Conservation (phyloP, 208 protist genomes). For the Trypanosoma theileri region DNA sequence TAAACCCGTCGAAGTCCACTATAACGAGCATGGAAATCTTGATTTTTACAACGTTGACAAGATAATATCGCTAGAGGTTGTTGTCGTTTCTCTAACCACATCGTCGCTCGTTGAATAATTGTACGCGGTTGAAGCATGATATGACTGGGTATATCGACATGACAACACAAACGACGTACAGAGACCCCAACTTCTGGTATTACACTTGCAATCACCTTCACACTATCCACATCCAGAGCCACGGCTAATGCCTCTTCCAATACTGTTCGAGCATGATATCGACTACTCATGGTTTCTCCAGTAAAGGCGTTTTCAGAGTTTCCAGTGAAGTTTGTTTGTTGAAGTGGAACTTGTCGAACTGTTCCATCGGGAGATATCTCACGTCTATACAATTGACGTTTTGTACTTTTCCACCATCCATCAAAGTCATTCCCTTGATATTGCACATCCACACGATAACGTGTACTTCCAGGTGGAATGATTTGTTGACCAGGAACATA, state of each 20-base stretch:
- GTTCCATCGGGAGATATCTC: conserved; percentile 25
- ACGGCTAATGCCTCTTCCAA: conserved; percentile 84
- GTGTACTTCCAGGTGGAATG: conserved; percentile 70
- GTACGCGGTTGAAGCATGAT: conserved; percentile 83
- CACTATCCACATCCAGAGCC: conserved; percentile 60
- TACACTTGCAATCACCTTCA: conserved; percentile 59
- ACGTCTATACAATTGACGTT: conserved; percentile 25
- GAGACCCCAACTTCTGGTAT: conserved; percentile 82
- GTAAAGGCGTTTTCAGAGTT: background rate
- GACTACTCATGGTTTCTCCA: conserved; percentile 27
- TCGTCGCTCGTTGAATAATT: conserved; percentile 80
- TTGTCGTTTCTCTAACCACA: conserved; percentile 76
- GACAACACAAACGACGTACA: conserved; percentile 77
- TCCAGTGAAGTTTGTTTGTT: background rate
- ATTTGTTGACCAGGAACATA: conserved; percentile 88
- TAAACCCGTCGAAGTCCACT: conserved; percentile 75
- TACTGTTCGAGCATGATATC: conserved; percentile 48
- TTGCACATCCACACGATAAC: conserved; percentile 89
- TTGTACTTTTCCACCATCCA: conserved; percentile 81
- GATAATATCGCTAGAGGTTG: conserved; percentile 77
- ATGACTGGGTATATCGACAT: conserved; percentile 78
- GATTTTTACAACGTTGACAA: conserved; percentile 72
- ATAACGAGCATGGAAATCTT: conserved; percentile 88
- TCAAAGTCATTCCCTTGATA: conserved; percentile 87
- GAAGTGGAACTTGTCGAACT: conserved; percentile 10